Conservation (phyloP, 148 eudicot genomes). For the Rhododendron griersonianum region DNA sequence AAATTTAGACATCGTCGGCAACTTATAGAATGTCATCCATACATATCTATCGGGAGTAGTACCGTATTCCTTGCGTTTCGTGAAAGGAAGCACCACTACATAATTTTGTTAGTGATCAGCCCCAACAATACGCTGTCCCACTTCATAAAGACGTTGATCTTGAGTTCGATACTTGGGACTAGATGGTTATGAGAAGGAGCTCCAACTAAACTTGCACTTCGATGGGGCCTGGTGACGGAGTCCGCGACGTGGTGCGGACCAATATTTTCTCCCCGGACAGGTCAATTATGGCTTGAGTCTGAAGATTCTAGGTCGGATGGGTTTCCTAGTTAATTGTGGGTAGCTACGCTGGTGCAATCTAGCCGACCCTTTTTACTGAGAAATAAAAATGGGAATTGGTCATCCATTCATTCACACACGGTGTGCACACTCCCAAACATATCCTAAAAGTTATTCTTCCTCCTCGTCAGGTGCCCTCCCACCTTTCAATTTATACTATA, state of each 20-base stretch:
- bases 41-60: background rate
- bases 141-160: background rate
- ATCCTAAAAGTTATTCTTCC: conserved; percentile 5
- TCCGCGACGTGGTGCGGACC: no score
- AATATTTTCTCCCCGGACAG: no score
- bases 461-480: conserved; percentile 17
- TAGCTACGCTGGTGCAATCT: no score
- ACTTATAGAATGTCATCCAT: background rate
- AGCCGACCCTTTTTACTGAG: no score
- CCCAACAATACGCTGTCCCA: background rate
- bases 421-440: background rate
- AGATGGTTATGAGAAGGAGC: no score
- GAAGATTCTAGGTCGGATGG: no score
- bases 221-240: no score
- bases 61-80: background rate
- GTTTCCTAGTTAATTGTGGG: no score
- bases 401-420: background rate
- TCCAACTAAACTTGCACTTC: no score
- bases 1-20: background rate
- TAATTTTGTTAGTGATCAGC: background rate
- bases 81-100: background rate
- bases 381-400: background rate
- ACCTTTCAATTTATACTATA: background rate
- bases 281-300: no score
- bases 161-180: background rate